Conservation (phyloP, 2,329 filamentous ascomycete species). For the Pochonia chlamydosporia region DNA sequence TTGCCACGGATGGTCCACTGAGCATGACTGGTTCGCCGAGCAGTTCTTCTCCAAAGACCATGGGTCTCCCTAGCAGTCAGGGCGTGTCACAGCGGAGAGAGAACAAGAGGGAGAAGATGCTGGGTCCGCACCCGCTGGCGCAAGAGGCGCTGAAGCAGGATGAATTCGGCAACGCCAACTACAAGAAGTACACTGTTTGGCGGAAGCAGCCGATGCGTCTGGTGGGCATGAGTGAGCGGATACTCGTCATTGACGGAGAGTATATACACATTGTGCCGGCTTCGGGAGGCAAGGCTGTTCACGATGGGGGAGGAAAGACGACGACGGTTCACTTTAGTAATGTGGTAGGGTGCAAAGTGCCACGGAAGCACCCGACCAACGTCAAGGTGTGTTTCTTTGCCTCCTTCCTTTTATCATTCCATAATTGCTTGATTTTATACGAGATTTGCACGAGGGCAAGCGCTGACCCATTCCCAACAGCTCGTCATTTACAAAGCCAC, state of each 20-base stretch:
- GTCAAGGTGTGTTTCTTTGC: conserved; percentile 58
- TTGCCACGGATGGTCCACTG: conserved; percentile 67
- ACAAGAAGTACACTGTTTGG: conserved; percentile 75
- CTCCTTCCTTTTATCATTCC: neutral
- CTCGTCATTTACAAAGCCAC: conserved; percentile 68
- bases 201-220: conserved; percentile 80
- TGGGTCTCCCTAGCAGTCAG: conserved; percentile 41
- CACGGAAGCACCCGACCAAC: conserved; percentile 71
- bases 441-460: neutral
- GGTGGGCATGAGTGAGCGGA: conserved; percentile 67
- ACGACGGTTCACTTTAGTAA: conserved; percentile 79
- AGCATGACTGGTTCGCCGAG: conserved; percentile 64
- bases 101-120: conserved; percentile 44
- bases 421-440: neutral
- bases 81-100: conserved; percentile 36
- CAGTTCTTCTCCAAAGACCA: conserved; percentile 63
- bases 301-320: conserved; percentile 61
- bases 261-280: conserved; percentile 81
- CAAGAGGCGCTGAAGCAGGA: conserved; percentile 56
- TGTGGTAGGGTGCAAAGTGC: conserved; percentile 77
- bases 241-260: conserved; percentile 76
- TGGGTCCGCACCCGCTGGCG: conserved; percentile 61
- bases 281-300: conserved; percentile 58
- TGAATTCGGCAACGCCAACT: conserved; percentile 51
- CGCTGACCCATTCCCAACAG: no score